Evolutionary conservation across 345 rosid genomes (phyloP), one percentile per base, ranked within the genome.

Genomic region (Acer yangbiense): DNA sequence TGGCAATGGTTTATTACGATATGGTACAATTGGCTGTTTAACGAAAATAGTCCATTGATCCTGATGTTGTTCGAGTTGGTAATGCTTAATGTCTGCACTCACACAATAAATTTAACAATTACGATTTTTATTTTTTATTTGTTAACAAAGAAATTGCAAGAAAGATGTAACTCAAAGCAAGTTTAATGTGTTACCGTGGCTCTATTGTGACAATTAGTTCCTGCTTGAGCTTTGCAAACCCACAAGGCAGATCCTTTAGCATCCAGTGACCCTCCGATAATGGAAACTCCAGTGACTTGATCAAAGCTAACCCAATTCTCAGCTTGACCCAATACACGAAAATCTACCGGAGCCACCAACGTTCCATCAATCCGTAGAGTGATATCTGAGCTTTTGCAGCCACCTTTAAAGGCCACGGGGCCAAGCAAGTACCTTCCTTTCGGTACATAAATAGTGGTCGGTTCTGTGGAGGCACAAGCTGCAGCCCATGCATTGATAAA

Each of bases 211-310:
- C 94, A 90, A 46, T 62, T 35, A 27, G 6, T 18, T 5, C 55
- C 77, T 29, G 82, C 57, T 35, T 35, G 39, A 21, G 82, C 83
- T 23, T 90, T 90, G 72, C 94, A 88, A 46, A 63, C 85, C 92
- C 94, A 92, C 76, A 92, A 81, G 13, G 83, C 72, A 1, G 88
- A 17, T 12, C 94, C 97, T 23, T 83, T 85, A 20, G 92, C 94
- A 74, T 92, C 92, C 21, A 90, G 76, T 14, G 78, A 62, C 9
- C 91, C 89, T 14, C 94, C 94, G 57, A 75, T 41, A 9, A 92
- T 79, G 39, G 89, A 82, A 73, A 87, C 84, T 57, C 84, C 89
- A 27, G 48, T 73, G 41, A 90, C 94, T 41, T 74, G 72, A 3
- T 77, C 18, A 44, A 92, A 92, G 77, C 65, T 76, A 20, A 90